These are phyloP conservation scores for Lipomyces japonicus DNA, from an alignment of 805 yeast genomes.

Conservation along the genomic window DNA sequence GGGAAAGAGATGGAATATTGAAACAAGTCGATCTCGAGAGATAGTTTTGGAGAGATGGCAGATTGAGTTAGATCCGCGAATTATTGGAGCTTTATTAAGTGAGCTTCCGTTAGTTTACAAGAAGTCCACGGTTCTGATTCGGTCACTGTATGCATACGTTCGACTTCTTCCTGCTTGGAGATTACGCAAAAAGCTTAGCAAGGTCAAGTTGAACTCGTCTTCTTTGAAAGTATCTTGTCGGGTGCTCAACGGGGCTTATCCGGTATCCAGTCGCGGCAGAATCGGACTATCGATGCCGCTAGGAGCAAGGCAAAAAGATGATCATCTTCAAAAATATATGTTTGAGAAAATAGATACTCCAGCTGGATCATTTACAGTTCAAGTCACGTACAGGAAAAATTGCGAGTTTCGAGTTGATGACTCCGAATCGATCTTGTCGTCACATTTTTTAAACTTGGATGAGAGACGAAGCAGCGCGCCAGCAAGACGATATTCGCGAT, in stretches of 20 bases:
- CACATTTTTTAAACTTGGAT: slow-evolving; percentile 53
- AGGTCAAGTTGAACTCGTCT: slow-evolving; percentile 39
- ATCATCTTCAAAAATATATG: slow-evolving; percentile 47
- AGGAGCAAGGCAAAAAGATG: slow-evolving; percentile 45
- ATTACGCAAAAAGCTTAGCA: slow-evolving; percentile 47
- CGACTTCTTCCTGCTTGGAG: slow-evolving; percentile 70
- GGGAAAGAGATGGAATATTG: slow-evolving; percentile 42
- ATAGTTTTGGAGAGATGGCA: slow-evolving; percentile 95
- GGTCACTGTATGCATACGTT: slow-evolving; percentile 64
- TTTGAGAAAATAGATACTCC: slow-evolving; percentile 72
- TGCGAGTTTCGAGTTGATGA: slow-evolving; percentile 64
- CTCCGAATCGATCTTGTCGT: slow-evolving; percentile 59
- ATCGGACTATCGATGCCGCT: slow-evolving; percentile 41
- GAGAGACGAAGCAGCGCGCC: slow-evolving; percentile 9
- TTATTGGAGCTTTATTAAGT: slow-evolving; percentile 34
- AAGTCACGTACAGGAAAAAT: slow-evolving; percentile 76
- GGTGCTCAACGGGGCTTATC: slow-evolving; percentile 66
- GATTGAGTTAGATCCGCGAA: slow-evolving; percentile 61
- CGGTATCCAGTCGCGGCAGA: slow-evolving; percentile 56
- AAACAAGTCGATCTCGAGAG: slow-evolving; percentile 56
- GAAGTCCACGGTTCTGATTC: slow-evolving; percentile 66
- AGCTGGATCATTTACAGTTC: slow-evolving; percentile 65
- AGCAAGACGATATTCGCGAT: slow-evolving; percentile 7
- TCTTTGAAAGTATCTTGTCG: slow-evolving; percentile 50
- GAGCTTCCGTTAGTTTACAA: slow-evolving; percentile 71